Evolutionary conservation across 176 grass and related monocot genomes (phyloP).

Genomic region (Rhynchospora breviuscula): DNA sequence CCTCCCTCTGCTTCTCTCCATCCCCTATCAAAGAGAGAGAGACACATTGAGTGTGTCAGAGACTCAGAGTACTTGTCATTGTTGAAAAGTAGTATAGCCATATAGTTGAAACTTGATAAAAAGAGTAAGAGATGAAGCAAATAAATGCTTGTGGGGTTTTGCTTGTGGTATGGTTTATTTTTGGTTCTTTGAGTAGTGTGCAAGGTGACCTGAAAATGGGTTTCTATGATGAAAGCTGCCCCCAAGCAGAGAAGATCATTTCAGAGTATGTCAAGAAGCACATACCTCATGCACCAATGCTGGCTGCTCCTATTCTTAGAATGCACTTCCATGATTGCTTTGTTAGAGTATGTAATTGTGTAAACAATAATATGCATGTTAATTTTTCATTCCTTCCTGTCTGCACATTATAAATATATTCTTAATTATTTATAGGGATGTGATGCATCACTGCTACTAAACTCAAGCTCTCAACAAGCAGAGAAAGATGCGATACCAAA

Average conservation of each 20-base stretch:
- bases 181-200: slow-evolving; percentile 1
- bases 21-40: background rate
- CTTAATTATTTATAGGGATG: slow-evolving; percentile 45
- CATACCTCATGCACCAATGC: slow-evolving; percentile 47
- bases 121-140: background rate
- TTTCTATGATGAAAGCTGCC: slow-evolving; percentile 74
- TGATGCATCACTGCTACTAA: slow-evolving; percentile 77
- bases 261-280: slow-evolving; percentile 49
- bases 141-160: background rate
- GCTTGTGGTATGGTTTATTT: background rate
- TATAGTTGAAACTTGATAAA: background rate
- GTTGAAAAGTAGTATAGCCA: background rate
- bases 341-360: slow-evolving; percentile 44
- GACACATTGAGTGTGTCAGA: background rate
- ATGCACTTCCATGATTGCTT: slow-evolving; percentile 99
- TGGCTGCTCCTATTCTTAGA: slow-evolving; percentile 75
- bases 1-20: background rate
- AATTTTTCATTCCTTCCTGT: background rate
- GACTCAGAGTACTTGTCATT: slow-evolving; percentile 6
- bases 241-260: slow-evolving; percentile 65
- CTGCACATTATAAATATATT: background rate
- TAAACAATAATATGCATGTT: background rate
- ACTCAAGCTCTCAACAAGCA: slow-evolving; percentile 46
- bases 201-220: slow-evolving; percentile 37
- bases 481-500: slow-evolving; percentile 68